Evolutionary conservation across 2,329 filamentous ascomycete species (phyloP).

Genomic region (Furcasterigmium furcatum): DNA sequence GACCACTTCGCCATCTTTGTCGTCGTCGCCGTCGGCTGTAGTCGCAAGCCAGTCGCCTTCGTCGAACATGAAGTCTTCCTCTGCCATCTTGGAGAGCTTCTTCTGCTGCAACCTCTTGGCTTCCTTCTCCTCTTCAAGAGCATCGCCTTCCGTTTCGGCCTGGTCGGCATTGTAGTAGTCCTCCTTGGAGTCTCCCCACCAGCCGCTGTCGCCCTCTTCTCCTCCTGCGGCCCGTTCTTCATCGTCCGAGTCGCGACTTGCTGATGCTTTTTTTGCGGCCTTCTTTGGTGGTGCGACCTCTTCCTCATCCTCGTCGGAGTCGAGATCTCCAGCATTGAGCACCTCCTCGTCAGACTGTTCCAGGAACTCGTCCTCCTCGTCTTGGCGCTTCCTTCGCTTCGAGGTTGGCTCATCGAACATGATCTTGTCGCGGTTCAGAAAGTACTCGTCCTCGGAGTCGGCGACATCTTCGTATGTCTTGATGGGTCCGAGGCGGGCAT

Average conservation of each 20-base stretch:
- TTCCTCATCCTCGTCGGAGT: constrained; percentile 34
- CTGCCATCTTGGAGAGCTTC: constrained; percentile 82
- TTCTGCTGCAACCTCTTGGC: constrained; percentile 87
- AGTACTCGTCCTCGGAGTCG: constrained; percentile 92
- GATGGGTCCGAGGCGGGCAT: constrained; percentile 60
- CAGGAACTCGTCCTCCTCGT: constrained; percentile 62
- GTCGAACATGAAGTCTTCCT: constrained; percentile 91
- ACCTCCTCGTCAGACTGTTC: constrained; percentile 63
- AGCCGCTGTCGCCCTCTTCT: constrained; percentile 59
- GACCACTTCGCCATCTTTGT: constrained; percentile 58
- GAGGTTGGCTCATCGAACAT: constrained; percentile 78
- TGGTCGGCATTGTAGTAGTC: constrained; percentile 92
- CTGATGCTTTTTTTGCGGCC: constrained; percentile 37
- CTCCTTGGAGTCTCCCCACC: constrained; percentile 83
- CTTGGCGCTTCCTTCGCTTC: constrained; percentile 70
- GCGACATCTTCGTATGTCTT: constrained; percentile 79
- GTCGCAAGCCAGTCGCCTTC: constrained; percentile 77
- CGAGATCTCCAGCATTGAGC: constrained; percentile 42
- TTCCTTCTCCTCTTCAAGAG: constrained; percentile 88
- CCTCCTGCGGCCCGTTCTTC: constrained; percentile 48
- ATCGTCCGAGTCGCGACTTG: constrained; percentile 53
- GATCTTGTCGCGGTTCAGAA: constrained; percentile 81
- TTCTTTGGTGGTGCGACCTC: constrained; percentile 34
- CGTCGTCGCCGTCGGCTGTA: constrained; percentile 45
- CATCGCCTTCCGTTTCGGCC: constrained; percentile 62